Evolutionary conservation across 192 early-diverging fungal species (phyloP), one percentile per base, ranked within the genome.

Genomic region (Dispira parvispora): DNA sequence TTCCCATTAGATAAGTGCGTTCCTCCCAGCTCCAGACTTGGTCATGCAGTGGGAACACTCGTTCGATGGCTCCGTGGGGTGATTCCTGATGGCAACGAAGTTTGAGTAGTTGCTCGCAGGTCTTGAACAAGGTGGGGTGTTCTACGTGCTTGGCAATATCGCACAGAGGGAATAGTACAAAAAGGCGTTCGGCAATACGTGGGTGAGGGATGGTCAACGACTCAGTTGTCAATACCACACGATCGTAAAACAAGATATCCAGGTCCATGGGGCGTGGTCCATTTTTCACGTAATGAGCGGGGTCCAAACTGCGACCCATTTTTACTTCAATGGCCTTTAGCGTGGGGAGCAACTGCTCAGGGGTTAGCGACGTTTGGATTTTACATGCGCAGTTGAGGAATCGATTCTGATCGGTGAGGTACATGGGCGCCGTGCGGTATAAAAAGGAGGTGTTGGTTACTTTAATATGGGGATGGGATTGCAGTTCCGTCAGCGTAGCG

Each of bases 391-490:
- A 91, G 63, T 99, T 99, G 56, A 99, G 65, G 69, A 98, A 99
- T 45, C 72, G 66, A 4, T 90, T 85, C 68, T 99, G 96, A 44
- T 99, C 90, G 14, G 80, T 77, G 18, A 84, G 79, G 70, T 99
- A 98, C 96, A 99, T 99, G 38, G 96, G 91, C 11, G 84, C 77
- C 0, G 94, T 95, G 68, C 96, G 91, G 72, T 99, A 99, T 28
- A 99, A 73, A 71, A 92, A 99, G 27, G 90, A 92, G 11, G 96
- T 96, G 64, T 98, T 91, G 13, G 85, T 68, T 0, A 98, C 67
- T 23, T 66, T 55, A 56, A 76, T 73, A 25, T 49, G 61, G 21
- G 71, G 65, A 16, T 68, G 61, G 21, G 70, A 66, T 42, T 64
- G 47, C 13, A 78, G 71, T 25, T 68, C 65, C 20, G 64, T 65